Evolutionary conservation across 257 asterid genomes (phyloP), one percentile per base, ranked within the genome.

Genomic region (Nicotiana tabacum): DNA sequence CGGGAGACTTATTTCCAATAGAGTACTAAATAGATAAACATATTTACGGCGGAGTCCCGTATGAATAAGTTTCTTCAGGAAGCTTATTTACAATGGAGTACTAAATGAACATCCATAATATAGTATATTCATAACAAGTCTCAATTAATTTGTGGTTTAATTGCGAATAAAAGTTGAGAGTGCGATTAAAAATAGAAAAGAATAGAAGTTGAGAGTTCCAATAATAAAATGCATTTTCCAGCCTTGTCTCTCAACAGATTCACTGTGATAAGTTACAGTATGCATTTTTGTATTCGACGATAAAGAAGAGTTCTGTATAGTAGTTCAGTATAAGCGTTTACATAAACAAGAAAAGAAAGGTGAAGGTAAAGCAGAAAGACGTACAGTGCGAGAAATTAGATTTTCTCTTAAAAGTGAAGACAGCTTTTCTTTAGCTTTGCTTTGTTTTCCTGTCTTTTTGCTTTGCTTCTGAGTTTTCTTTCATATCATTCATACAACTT

Each of bases 341-440:
- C 51, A 27, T 66, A 83, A 76, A 56, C 78, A 64, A 77, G 78
- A 83, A 81, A 81, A 77, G 78, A 83, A 81, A 81, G 48, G 66
- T 51, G 18, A 66, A 35, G 62, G 72, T 57, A 33, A 57, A 33
- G 69, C 56, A 60, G 35, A 79, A 13, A 79, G 74, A 79, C 21
- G 21, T 21, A 21, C 15, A 60, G 77, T 64, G 68, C 61, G 72
- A 61, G 76, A 66, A 82, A 43, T 68, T 80, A 82, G 64, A 37
- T 29, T 66, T 1, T 43, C 80, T 76, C 65, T 51, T 76, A 76
- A 76, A 76, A 62, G 80, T 27, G 64, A 76, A 76, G 80, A 76
- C 80, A 76, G 80, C 53, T 80, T 80, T 80, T 4, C 85, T 81
- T 77, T 86, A 29, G 5, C 87, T 86, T 83, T 83, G 83, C 87